phyloP scores from a whole-genome alignment of 2,329 filamentous ascomycete species.

The Fusarium marasasianum region DNA sequence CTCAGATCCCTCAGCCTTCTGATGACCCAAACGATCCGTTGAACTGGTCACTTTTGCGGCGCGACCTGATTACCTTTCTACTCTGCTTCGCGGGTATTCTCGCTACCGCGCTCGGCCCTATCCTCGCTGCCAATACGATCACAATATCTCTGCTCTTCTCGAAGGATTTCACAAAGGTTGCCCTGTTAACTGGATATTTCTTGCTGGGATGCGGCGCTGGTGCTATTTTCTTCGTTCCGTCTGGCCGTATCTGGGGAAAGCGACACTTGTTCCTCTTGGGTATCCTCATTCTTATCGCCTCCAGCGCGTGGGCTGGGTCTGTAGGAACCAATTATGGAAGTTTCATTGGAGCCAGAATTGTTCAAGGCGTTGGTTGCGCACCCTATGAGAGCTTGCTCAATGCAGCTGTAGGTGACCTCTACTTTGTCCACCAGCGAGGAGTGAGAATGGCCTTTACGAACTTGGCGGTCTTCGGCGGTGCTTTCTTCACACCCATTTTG shows the following conservation, averaged over 20 bases:
- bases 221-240: conserved; percentile 86
- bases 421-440: conserved; percentile 86
- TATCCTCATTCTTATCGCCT: conserved; percentile 75
- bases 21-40: conserved; percentile 92
- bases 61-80: conserved; percentile 81
- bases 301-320: conserved; percentile 81
- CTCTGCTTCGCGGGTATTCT: conserved; percentile 85
- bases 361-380: conserved; percentile 87
- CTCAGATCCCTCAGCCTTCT: conserved; percentile 78
- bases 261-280: conserved; percentile 87
- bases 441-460: conserved; percentile 85
- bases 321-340: conserved; percentile 74
- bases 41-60: conserved; percentile 84
- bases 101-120: conserved; percentile 83
- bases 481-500: conserved; percentile 81
- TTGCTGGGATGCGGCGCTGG: conserved; percentile 83
- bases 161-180: conserved; percentile 76
- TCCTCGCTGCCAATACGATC: conserved; percentile 88
- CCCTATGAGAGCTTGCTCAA: conserved; percentile 93
- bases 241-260: conserved; percentile 91
- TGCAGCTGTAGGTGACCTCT: conserved; percentile 87
- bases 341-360: conserved; percentile 79
- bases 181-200: conserved; percentile 87
- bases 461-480: conserved; percentile 65
- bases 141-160: conserved; percentile 75